phyloP scores from a whole-genome alignment of 768 basidiomycete species.

The Podaxis sp. region DNA sequence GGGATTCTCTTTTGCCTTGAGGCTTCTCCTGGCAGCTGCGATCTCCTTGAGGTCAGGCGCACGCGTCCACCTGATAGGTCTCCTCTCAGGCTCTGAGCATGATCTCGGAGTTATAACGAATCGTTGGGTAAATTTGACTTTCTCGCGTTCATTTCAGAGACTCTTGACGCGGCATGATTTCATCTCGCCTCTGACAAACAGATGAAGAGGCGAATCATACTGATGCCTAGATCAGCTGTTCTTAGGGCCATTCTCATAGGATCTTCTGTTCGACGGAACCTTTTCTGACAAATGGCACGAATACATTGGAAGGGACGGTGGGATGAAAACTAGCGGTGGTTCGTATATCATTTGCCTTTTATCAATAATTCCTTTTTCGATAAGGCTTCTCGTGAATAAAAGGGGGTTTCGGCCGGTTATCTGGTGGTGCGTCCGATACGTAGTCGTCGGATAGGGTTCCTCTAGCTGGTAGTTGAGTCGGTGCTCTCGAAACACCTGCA shows the following conservation, averaged over 20 bases:
- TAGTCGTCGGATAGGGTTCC: background rate
- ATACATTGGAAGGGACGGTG: background rate
- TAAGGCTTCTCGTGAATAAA: background rate
- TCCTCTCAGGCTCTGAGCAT: background rate
- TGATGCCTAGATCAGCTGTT: slow-evolving; percentile 4
- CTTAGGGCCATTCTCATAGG: background rate
- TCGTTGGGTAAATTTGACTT: background rate
- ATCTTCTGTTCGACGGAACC: slow-evolving; percentile 5
- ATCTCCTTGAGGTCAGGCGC: slow-evolving; percentile 6
- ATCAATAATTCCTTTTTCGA: slow-evolving; percentile 6
- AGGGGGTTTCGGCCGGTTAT: slow-evolving; percentile 6
- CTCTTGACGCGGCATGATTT: background rate
- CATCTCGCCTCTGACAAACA: slow-evolving; percentile 8
- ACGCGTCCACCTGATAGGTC: background rate
- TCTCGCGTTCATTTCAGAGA: slow-evolving; percentile 13
- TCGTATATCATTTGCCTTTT: slow-evolving; percentile 5
- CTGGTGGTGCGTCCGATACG: background rate
- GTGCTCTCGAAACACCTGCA: slow-evolving; percentile 4
- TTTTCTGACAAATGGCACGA: slow-evolving; percentile 1
- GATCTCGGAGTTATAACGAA: slow-evolving; percentile 11
- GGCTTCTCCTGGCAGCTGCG: slow-evolving; percentile 6
- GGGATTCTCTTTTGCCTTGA: background rate
- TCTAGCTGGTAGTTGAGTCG: background rate
- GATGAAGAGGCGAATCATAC: background rate
- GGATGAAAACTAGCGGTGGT: background rate